Conservation (phyloP, 2,329 filamentous ascomycete species). For the Gnomoniopsis sp. region DNA sequence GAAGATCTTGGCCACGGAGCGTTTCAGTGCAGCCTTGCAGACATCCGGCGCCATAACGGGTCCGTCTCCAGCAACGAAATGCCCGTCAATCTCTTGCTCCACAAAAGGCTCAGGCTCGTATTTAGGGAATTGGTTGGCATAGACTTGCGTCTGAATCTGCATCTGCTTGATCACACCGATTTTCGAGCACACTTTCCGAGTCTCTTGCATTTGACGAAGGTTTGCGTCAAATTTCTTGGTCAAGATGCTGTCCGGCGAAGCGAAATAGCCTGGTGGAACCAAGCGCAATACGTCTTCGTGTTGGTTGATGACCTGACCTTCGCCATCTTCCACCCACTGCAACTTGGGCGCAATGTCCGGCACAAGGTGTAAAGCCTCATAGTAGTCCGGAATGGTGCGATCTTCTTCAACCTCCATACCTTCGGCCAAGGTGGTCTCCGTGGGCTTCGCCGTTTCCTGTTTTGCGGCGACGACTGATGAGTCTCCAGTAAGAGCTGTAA, state of each 20-base stretch:
- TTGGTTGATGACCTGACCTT: constrained; percentile 85
- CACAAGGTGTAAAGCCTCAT: constrained; percentile 80
- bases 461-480: constrained; percentile 47
- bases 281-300: constrained; percentile 80
- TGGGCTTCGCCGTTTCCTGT: constrained; percentile 43
- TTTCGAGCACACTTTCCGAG: constrained; percentile 90
- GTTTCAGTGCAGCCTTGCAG: constrained; percentile 79
- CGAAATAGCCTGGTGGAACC: constrained; percentile 72
- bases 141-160: constrained; percentile 97
- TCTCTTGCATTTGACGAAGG: constrained; percentile 93
- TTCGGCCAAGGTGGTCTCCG: constrained; percentile 77
- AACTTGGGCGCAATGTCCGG: constrained; percentile 77
- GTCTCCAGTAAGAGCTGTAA: constrained; percentile 37
- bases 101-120: constrained; percentile 87
- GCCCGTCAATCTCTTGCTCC: constrained; percentile 82
- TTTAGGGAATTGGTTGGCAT: constrained; percentile 97
- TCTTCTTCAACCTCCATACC: constrained; percentile 91
- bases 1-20: constrained; percentile 90
- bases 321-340: constrained; percentile 84
- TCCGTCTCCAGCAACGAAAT: constrained; percentile 84
- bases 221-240: constrained; percentile 83
- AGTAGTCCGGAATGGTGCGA: constrained; percentile 87
- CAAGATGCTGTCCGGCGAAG: constrained; percentile 69
- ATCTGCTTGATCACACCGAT: constrained; percentile 99
- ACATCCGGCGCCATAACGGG: constrained; percentile 82